These are phyloP conservation scores for Beverwykella pulmonaria DNA, from an alignment of 495 filamentous ascomycete genomes.

Conservation along the genomic window DNA sequence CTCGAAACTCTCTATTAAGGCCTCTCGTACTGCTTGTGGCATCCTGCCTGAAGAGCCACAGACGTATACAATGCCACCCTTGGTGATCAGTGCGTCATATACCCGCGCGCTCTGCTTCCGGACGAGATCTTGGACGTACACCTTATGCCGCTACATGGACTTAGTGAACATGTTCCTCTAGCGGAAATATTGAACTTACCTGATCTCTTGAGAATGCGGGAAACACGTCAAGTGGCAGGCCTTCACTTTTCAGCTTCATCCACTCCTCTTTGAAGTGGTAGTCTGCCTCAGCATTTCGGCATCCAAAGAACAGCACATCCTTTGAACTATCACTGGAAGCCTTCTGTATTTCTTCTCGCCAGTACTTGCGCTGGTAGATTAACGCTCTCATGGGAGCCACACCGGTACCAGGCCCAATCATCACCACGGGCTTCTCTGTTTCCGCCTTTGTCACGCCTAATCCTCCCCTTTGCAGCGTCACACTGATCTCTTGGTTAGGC, in stretches of 20 bases:
- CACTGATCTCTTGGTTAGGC: constrained; percentile 57
- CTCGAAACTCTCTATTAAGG: constrained; percentile 72
- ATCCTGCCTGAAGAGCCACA: constrained; percentile 77
- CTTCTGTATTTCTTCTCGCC: constrained; percentile 45
- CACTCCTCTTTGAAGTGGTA: constrained; percentile 83
- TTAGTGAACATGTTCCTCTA: constrained; percentile 12
- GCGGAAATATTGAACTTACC: constrained; percentile 26
- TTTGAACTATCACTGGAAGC: constrained; percentile 24
- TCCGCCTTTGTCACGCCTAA: constrained; percentile 54
- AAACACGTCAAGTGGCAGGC: constrained; percentile 55
- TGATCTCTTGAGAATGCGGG: constrained; percentile 86
- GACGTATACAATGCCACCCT: constrained; percentile 65
- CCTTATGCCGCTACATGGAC: constrained; percentile 55
- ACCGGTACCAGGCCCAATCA: constrained; percentile 89
- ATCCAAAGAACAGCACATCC: constrained; percentile 73
- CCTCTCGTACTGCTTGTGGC: constrained; percentile 84
- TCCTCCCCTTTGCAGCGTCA: constrained; percentile 62
- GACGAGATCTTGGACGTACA: constrained; percentile 89
- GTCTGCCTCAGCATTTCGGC: constrained; percentile 70
- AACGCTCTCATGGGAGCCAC: constrained; percentile 85
- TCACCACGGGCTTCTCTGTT: constrained; percentile 63
- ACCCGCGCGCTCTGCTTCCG: constrained; percentile 61
- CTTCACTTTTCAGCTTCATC: constrained; percentile 45
- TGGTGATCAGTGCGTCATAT: constrained; percentile 58
- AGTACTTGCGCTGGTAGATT: constrained; percentile 64